Base-by-base conservation (phyloP, 805 yeast genomes). In the Yamadazyma olivae region DNA sequence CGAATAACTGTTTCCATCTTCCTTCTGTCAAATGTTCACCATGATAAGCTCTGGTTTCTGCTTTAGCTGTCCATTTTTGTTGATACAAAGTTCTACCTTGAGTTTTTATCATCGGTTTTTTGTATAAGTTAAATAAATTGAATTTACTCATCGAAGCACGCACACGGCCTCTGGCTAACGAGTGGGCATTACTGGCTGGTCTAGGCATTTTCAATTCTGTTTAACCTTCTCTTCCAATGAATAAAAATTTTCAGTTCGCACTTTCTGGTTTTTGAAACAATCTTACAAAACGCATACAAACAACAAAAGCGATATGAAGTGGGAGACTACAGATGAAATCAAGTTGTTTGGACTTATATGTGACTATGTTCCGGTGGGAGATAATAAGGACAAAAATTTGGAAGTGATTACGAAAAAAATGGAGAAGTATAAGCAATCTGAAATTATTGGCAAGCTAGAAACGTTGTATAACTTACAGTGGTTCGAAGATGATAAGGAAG, bases 1-100 rank as follows among this genome's bases (percentile, higher is more conserved):
- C 67, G 64, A 91, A 90, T 33, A 74, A 59, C 6, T 78, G 64
- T 54, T 83, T 83, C 82, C 89, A 85, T 55, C 90, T 78, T 14
- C 77, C 67, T 58, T 93, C 99, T 1, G 91, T 84, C 38, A 91
- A 59, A 57, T 83, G 87, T 54, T 93, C 98, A 50, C 99, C 99
- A 58, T 91, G 99, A 59, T 91, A 91, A 1, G 91, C 83, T 64
- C 99, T 78, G 6, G 97, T 82, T 56, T 90, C 96, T 56, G 79
- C 83, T 60, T 93, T 91, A 34, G 96, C 82, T 5, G 73, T 64
- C 91, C 95, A 93, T 63, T 89, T 88, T 61, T 91, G 95, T 62
- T 87, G 95, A 64, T 73, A 93, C 40, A 87, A 68, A n/a, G 95
- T 78, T 61, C 76, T 75, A 3, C 79, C 71, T 43, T 70, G 67